Percentiles rank a stretch among this genome's conserved stretches.
These are phyloP conservation scores for Tricholoma terreum DNA, from an alignment of 768 basidiomycete genomes.

Conservation along the genomic window DNA sequence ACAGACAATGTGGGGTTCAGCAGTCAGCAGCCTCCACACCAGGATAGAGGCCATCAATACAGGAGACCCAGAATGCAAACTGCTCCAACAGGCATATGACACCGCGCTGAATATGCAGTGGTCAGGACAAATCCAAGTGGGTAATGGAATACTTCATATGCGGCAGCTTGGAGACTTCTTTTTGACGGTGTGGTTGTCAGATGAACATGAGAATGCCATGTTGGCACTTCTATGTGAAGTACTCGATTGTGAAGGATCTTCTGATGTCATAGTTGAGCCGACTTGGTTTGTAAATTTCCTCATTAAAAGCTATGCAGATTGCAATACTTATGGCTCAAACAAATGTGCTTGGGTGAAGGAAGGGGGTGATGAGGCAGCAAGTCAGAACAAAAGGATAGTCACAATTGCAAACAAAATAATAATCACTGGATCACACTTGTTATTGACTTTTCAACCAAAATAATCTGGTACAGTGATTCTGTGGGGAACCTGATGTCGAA, in stretches of 20 bases:
- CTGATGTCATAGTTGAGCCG: neutral
- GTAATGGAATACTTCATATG: slow-evolving; percentile 3
- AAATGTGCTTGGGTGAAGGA: slow-evolving; percentile 2
- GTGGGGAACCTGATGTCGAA: slow-evolving; percentile 7
- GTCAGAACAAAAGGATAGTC: slow-evolving; percentile 1
- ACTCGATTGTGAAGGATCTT: neutral
- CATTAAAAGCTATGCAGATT: too few species aligned
- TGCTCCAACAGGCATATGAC: neutral
- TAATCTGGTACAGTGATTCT: slow-evolving; percentile 16
- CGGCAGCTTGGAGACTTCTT: slow-evolving; percentile 9
- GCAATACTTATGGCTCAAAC: neutral
- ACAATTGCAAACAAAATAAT: slow-evolving; percentile 10
- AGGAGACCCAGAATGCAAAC: neutral
- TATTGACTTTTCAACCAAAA: slow-evolving; percentile 10
- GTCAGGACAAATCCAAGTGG: slow-evolving; percentile 11
- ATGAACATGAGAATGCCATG: slow-evolving; percentile 18
- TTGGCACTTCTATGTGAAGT: slow-evolving; percentile 12
- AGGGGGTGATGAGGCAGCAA: slow-evolving; percentile 8
- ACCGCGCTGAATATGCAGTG: slow-evolving; percentile 7
- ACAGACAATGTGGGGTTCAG: neutral
- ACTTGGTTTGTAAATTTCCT: neutral
- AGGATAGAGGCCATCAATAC: neutral
- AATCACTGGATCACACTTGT: slow-evolving; percentile 17
- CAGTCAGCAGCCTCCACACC: neutral
- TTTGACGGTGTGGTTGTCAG: slow-evolving; percentile 16